These are phyloP conservation scores for Sphagnum contortum DNA, from an alignment of 225 moss, liverwort and hornwort species.

Conservation along the genomic window DNA sequence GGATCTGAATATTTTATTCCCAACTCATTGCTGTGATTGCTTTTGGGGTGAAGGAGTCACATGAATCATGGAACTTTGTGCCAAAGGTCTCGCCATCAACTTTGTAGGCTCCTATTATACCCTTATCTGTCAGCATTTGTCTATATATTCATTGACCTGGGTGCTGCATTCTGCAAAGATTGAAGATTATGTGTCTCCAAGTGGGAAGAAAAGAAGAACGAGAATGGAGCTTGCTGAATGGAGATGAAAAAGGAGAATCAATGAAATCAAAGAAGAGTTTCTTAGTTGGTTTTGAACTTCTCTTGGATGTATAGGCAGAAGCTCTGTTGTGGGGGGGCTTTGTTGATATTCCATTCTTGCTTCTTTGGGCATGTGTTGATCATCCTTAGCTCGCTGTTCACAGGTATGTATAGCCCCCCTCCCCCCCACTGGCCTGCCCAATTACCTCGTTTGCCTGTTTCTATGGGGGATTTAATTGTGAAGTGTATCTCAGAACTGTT, in stretches of 20 bases:
- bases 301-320: slow-evolving; percentile 18
- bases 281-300: background rate
- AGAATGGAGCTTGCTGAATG: too few species aligned
- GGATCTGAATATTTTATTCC: background rate
- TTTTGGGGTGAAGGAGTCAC: slow-evolving; percentile 29
- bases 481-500: background rate
- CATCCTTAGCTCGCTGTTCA: slow-evolving; percentile 58
- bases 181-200: too few species aligned
- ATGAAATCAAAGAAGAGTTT: too few species aligned
- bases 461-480: background rate
- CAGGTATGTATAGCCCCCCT: slow-evolving; percentile 21
- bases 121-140: slow-evolving; percentile 2
- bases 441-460: too few species aligned
- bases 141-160: background rate
- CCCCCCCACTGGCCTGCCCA: too few species aligned
- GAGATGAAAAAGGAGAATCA: too few species aligned
- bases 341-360: slow-evolving; percentile 31
- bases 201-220: too few species aligned
- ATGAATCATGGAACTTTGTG: slow-evolving; percentile 30
- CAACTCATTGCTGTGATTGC: background rate
- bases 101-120: slow-evolving; percentile 39
- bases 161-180: too few species aligned
- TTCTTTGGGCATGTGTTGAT: slow-evolving; percentile 38
- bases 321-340: slow-evolving; percentile 27
- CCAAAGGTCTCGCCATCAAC: slow-evolving; percentile 52